A percentile compares a stretch with the other conserved stretches of the same genome.
Evolutionary conservation across 768 basidiomycete genomes (phyloP).

Genomic region (Leucosporidium scottii): DNA sequence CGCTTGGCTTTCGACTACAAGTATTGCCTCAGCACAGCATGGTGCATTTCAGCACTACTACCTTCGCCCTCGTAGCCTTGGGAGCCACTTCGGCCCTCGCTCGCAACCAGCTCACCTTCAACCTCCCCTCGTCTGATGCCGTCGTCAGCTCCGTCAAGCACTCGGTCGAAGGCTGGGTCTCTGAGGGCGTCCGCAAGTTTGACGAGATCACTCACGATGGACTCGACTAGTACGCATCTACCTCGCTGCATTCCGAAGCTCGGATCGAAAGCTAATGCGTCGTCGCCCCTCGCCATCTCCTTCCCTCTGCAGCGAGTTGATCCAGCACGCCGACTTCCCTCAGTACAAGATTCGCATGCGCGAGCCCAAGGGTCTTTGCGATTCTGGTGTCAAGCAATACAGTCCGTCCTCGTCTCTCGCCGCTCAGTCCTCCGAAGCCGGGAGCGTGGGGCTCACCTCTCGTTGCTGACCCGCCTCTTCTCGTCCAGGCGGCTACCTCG

Average conservation of each 20-base stretch:
- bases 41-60: neutral
- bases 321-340: conserved; percentile 53
- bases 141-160: neutral
- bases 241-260: too few species aligned
- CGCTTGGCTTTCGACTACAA: neutral
- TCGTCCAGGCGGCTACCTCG: conserved; percentile 51
- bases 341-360: conserved; percentile 54
- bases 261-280: neutral
- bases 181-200: conserved; percentile 55
- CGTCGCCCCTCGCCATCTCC: conserved; percentile 31
- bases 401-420: conserved; percentile 40
- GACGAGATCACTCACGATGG: conserved; percentile 56
- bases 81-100: neutral
- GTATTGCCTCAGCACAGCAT: too few species aligned
- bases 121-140: neutral
- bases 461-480: neutral
- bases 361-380: conserved; percentile 63
- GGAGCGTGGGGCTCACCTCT: neutral
- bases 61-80: neutral
- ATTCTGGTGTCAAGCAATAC: conserved; percentile 68
- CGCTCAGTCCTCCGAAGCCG: neutral
- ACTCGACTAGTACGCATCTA: conserved; percentile 50
- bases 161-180: conserved; percentile 3
- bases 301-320: conserved; percentile 51
- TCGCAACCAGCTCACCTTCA: neutral